Conservation (phyloP, 2,329 filamentous ascomycete species). For the Beauveria medogensis region DNA sequence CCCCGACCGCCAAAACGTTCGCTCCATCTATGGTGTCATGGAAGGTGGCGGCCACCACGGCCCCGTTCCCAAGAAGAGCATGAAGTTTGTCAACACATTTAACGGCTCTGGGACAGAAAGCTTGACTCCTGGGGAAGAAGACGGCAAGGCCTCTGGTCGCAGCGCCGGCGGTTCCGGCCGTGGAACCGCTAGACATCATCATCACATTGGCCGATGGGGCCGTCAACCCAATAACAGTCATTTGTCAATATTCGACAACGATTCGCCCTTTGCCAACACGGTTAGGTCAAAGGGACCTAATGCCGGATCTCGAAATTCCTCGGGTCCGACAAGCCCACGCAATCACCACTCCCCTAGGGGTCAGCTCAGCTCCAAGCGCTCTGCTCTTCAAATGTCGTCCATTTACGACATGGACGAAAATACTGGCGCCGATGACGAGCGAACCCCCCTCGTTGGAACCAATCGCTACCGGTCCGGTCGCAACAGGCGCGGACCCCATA, state of each 20-base stretch:
- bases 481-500: conserved; percentile 45
- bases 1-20: conserved; percentile 49
- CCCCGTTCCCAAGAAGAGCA: conserved; percentile 64
- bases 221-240: conserved; percentile 60
- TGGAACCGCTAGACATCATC: conserved; percentile 66
- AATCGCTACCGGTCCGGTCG: conserved; percentile 55
- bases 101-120: conserved; percentile 48
- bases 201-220: conserved; percentile 65
- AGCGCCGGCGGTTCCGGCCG: conserved; percentile 54
- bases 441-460: conserved; percentile 65
- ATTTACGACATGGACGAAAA: conserved; percentile 75
- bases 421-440: conserved; percentile 74
- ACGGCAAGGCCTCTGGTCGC: conserved; percentile 54
- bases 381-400: conserved; percentile 51
- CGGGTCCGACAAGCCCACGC: conserved; percentile 63
- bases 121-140: conserved; percentile 52
- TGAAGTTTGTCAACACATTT: conserved; percentile 89
- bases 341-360: conserved; percentile 33
- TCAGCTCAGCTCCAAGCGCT: conserved; percentile 36
- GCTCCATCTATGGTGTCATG: conserved; percentile 59
- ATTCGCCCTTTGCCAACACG: conserved; percentile 68
- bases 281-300: conserved; percentile 55
- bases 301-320: conserved; percentile 49
- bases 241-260: conserved; percentile 65
- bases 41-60: conserved; percentile 40